phyloP scores from a whole-genome alignment of 2,329 filamentous ascomycete genomes.

The Aspergillus brasiliensis region DNA sequence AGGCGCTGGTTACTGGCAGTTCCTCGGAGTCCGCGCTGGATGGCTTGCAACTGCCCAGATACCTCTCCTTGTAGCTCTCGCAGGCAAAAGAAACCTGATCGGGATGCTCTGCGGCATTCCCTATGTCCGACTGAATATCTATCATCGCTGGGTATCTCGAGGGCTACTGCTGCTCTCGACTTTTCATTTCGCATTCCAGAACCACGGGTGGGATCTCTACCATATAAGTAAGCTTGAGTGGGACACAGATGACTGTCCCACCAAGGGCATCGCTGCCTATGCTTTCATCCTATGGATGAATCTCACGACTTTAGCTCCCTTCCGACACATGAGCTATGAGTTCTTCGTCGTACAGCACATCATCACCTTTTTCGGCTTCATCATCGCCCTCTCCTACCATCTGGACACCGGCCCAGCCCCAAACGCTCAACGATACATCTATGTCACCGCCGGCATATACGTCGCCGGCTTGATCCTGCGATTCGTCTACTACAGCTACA shows the following conservation, averaged over 20 bases:
- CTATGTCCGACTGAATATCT: background rate
- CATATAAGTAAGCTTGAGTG: background rate
- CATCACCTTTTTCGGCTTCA: constrained; percentile 1
- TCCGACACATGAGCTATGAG: background rate
- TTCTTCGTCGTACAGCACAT: background rate
- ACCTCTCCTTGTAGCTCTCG: background rate
- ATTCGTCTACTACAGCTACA: background rate
- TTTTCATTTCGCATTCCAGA: background rate
- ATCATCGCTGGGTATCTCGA: background rate
- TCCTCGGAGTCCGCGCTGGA: background rate
- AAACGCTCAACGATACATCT: background rate
- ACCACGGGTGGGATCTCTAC: background rate
- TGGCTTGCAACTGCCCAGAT: background rate
- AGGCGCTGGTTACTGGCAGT: background rate
- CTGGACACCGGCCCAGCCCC: background rate
- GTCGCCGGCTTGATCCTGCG: background rate
- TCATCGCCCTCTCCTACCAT: background rate
- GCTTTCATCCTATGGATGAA: constrained; percentile 3
- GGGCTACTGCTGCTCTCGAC: background rate
- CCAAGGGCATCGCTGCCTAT: background rate
- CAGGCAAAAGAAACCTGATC: background rate
- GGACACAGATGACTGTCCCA: constrained; percentile 1
- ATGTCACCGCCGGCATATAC: background rate
- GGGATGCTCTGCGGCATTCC: background rate
- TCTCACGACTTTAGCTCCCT: background rate